Evolutionary conservation across 1,139 yeast genomes (phyloP).

Genomic region (Groenewaldozyma sp.): DNA sequence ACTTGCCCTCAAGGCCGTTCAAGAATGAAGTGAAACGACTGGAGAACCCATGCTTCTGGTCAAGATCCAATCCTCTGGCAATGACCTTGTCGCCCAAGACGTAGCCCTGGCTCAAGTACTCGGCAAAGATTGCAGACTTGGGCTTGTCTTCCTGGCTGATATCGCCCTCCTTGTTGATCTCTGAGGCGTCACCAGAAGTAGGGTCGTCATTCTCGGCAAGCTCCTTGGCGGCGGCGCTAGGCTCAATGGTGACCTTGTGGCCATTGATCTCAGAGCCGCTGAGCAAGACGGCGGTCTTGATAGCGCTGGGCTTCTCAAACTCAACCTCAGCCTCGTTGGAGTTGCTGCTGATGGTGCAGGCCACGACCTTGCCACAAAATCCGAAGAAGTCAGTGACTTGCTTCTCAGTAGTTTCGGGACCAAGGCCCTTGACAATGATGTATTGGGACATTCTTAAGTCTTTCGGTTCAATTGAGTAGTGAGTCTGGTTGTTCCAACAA

Average conservation of each 20-base stretch:
- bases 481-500: too few species aligned
- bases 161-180: constrained; percentile 30
- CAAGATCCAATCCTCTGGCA: constrained; percentile 47
- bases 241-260: constrained; percentile 41
- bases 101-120: constrained; percentile 65
- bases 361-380: constrained; percentile 62
- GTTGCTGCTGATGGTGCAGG: constrained; percentile 29
- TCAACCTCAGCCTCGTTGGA: constrained; percentile 36
- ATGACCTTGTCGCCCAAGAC: constrained; percentile 54
- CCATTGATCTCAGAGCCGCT: constrained; percentile 70
- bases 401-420: constrained; percentile 42
- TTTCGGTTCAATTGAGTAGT: too few species aligned
- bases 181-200: constrained; percentile 22
- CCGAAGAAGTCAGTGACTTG: constrained; percentile 63
- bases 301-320: constrained; percentile 54
- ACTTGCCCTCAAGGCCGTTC: constrained; percentile 47
- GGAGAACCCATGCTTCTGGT: constrained; percentile 55
- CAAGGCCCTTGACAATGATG: constrained; percentile 49
- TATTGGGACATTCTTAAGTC: too few species aligned
- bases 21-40: constrained; percentile 49
- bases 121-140: constrained; percentile 65
- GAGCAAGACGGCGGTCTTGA: constrained; percentile 61
- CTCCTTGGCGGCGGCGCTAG: constrained; percentile 28
- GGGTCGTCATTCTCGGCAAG: constrained; percentile 23
- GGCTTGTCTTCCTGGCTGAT: constrained; percentile 73